Evolutionary conservation across 768 basidiomycete species (phyloP), one percentile per base, ranked within the genome.

Genomic region (Termitomyces sp.): DNA sequence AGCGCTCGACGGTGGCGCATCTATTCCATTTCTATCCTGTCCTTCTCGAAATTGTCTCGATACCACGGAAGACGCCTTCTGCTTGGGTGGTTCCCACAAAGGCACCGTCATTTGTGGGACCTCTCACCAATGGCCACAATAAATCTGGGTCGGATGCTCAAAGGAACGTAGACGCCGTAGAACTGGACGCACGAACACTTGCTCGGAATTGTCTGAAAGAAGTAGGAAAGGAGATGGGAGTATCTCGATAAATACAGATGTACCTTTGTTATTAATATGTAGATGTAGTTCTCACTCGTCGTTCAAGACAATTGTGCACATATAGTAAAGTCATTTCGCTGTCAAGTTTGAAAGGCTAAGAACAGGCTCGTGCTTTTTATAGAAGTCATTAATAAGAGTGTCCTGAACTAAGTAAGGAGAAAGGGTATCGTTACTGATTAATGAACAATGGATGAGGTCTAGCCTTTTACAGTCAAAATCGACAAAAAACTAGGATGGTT

Each of bases 21-120:
- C 74, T 98, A 12, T 96, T 96, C 79, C 87, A 94, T 67, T 87
- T 96, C 58, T 95, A 95, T 67, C 75, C 84, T 0, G 73, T 90
- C 2, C 70, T 97, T 4, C 89, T 89, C 64, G 87, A 93, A 65
- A 87, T 96, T 49, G 87, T 83, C 8, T 85, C 92, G 2, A 81
- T 88, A 57, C 84, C 89, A 0, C 77, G 86, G 31, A 83, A 80
- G 64, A 78, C 85, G 13, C 90, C 93, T 0, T 78, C 81, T 2
- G 80, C 84, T 12, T 93, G 89, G 88, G 72, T 90, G 36, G 60
- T 71, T 13, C 47, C 69, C 46, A 36, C 61, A 33, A 64, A 61
- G 50, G 54, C 54, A 39, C 49, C 41, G 22, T 50, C 60, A 55
- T 39, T 54, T 41, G 41, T 52, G 46, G 52, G 36, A 63, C 15